Conservation (phyloP, 2,329 filamentous ascomycete species). For the Fusarium albosuccineum region DNA sequence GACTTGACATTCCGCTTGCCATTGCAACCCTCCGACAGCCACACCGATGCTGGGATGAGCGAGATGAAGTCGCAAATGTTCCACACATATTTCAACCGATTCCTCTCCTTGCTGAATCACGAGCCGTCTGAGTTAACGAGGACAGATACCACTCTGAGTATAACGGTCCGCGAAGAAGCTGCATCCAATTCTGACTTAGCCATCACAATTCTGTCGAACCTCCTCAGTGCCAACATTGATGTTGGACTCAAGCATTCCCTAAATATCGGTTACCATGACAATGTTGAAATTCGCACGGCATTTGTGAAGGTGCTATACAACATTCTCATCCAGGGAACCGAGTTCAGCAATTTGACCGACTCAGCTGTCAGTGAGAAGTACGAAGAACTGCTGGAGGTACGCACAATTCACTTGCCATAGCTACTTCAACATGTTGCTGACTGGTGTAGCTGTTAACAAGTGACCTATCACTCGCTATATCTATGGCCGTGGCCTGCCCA, state of each 20-base stretch:
- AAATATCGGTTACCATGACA: conserved; percentile 78
- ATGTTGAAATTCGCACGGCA: conserved; percentile 76
- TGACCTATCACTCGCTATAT: conserved; percentile 72
- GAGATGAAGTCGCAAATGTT: conserved; percentile 80
- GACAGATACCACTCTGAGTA: conserved; percentile 48
- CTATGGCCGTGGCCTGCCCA: conserved; percentile 75
- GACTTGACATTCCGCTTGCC: conserved; percentile 76
- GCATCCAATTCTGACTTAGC: conserved; percentile 71
- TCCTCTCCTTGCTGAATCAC: conserved; percentile 73
- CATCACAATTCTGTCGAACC: conserved; percentile 76
- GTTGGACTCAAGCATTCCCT: conserved; percentile 78
- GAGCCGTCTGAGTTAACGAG: conserved; percentile 60
- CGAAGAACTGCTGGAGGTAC: conserved; percentile 70
- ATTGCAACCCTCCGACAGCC: conserved; percentile 73
- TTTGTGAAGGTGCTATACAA: conserved; percentile 79
- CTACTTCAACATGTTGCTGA: conserved; percentile 6
- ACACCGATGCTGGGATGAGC: conserved; percentile 74
- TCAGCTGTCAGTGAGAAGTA: conserved; percentile 77
- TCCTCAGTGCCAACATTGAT: conserved; percentile 78
- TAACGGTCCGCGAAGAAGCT: conserved; percentile 64
- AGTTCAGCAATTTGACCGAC: conserved; percentile 77
- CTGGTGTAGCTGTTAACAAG: conserved; percentile 66
- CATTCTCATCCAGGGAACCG: conserved; percentile 77
- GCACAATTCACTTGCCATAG: not conserved
- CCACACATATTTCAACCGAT: conserved; percentile 77